These are phyloP conservation scores for Saccharomycopsis capsularis DNA, from an alignment of 805 yeast species.

Conservation along the genomic window DNA sequence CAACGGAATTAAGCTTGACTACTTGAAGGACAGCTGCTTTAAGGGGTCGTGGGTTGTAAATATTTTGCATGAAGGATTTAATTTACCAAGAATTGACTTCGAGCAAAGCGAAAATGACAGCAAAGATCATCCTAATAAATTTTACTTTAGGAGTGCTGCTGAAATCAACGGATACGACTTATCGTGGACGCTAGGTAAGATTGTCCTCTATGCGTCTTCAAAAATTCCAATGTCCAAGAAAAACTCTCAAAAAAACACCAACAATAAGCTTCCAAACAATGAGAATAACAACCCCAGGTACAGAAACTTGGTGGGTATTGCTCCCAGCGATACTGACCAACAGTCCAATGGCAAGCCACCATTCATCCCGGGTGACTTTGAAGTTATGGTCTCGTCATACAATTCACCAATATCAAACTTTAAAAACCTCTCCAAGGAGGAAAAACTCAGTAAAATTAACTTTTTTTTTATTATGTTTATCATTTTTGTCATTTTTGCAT, in stretches of 20 bases:
- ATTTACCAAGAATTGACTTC: constrained; percentile 63
- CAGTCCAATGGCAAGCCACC: constrained; percentile 6
- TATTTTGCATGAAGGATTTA: constrained; percentile 87
- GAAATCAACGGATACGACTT: constrained; percentile 77
- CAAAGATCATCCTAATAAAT: constrained; percentile 29
- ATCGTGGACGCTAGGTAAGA: constrained; percentile 94
- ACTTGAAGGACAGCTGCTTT: constrained; percentile 75
- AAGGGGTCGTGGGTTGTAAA: constrained; percentile 93
- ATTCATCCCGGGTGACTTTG: constrained; percentile 18
- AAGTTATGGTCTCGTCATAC: background rate
- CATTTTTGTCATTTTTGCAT: background rate
- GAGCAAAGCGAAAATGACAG: constrained; percentile 34
- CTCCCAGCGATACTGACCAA: constrained; percentile 16
- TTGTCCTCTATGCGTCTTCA: constrained; percentile 73
- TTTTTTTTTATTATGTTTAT: constrained; percentile 7
- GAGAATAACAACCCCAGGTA: background rate
- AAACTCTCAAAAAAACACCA: background rate
- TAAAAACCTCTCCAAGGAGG: constrained; percentile 6
- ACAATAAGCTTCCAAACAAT: too few relatives aligned
- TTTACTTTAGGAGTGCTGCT: constrained; percentile 78
- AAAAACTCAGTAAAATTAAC: constrained; percentile 14
- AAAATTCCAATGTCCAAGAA: constrained; percentile 32
- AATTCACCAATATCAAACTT: background rate
- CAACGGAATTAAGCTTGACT: constrained; percentile 47
- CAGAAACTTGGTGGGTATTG: constrained; percentile 14